A percentile compares a stretch with the other conserved stretches of the same genome.
These are phyloP conservation scores for Paecilomyces niveus DNA, from an alignment of 2,329 filamentous ascomycete genomes.

Conservation along the genomic window DNA sequence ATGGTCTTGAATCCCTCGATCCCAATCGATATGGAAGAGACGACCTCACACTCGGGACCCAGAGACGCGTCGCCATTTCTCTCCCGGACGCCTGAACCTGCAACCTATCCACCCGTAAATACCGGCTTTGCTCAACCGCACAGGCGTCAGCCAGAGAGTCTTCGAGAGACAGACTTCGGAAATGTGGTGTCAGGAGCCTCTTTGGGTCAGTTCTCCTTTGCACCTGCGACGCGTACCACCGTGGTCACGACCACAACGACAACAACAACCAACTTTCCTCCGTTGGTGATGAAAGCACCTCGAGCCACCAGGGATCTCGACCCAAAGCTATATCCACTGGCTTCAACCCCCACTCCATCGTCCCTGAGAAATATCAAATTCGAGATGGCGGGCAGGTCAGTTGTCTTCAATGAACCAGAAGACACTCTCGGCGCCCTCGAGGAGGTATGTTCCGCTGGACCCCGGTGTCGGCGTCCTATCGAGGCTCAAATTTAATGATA, in stretches of 20 bases:
- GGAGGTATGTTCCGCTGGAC: slow-evolving; percentile 39
- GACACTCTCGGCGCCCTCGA: slow-evolving; percentile 46
- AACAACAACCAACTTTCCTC: slow-evolving; percentile 73
- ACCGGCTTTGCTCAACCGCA: slow-evolving; percentile 7
- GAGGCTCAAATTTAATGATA: no score
- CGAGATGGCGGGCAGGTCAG: slow-evolving; percentile 54
- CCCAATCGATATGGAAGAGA: slow-evolving; percentile 2
- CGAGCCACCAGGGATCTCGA: slow-evolving; percentile 66
- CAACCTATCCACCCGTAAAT: slow-evolving; percentile 2
- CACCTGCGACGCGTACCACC: slow-evolving; percentile 57
- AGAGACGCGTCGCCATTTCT: slow-evolving; percentile 10
- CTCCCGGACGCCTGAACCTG: slow-evolving; percentile 1
- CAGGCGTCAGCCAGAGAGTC: slow-evolving; percentile 22
- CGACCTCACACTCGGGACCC: slow-evolving; percentile 4
- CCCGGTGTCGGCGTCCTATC: slow-evolving; percentile 6
- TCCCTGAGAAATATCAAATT: slow-evolving; percentile 73
- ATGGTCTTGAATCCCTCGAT: slow-evolving; percentile 1
- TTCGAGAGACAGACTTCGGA: slow-evolving; percentile 13
- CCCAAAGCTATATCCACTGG: slow-evolving; percentile 83
- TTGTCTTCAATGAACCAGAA: slow-evolving; percentile 58
- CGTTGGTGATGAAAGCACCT: slow-evolving; percentile 70
- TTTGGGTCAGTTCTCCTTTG: slow-evolving; percentile 55
- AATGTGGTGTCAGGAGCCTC: slow-evolving; percentile 29
- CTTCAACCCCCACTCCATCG: slow-evolving; percentile 71
- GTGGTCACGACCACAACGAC: slow-evolving; percentile 87